These are phyloP conservation scores for Tetrahymena elliotti DNA, from an alignment of 73 alveolate genomes.

Conservation along the genomic window DNA sequence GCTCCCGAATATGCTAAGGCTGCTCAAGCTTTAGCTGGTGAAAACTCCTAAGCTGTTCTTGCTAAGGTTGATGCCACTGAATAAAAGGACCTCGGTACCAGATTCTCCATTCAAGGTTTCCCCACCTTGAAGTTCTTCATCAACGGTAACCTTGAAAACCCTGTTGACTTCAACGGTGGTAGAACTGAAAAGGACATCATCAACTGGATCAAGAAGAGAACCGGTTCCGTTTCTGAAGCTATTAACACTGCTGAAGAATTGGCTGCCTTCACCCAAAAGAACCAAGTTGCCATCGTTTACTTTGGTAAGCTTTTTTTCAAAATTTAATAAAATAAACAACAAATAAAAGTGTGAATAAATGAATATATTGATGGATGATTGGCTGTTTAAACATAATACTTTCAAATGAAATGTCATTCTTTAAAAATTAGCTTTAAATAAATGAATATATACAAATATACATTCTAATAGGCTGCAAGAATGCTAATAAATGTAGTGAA, in stretches of 20 bases:
- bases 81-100: slow-evolving; percentile 67
- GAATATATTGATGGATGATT: background rate
- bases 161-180: slow-evolving; percentile 90
- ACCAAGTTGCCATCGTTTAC: slow-evolving; percentile 44
- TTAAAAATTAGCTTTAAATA: background rate
- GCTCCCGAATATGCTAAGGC: slow-evolving; percentile 96
- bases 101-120: slow-evolving; percentile 84
- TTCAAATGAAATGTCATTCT: background rate
- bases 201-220: slow-evolving; percentile 85
- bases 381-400: background rate
- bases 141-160: slow-evolving; percentile 39
- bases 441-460: too few relatives aligned
- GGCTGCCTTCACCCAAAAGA: slow-evolving; percentile 41
- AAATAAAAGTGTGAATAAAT: background rate
- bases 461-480: background rate
- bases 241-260: slow-evolving; percentile 57
- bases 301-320: slow-evolving; percentile 5
- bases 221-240: slow-evolving; percentile 73
- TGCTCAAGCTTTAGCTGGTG: slow-evolving; percentile 66
- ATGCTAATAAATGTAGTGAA: background rate
- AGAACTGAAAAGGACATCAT: slow-evolving; percentile 80
- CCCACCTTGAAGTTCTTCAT: slow-evolving; percentile 89
- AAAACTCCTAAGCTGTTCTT: slow-evolving; percentile 56
- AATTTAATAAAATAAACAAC: background rate
- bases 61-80: slow-evolving; percentile 96